phyloP scores from a whole-genome alignment of 1,139 yeast species.

The Nadsonia starkeyi-henricii region DNA sequence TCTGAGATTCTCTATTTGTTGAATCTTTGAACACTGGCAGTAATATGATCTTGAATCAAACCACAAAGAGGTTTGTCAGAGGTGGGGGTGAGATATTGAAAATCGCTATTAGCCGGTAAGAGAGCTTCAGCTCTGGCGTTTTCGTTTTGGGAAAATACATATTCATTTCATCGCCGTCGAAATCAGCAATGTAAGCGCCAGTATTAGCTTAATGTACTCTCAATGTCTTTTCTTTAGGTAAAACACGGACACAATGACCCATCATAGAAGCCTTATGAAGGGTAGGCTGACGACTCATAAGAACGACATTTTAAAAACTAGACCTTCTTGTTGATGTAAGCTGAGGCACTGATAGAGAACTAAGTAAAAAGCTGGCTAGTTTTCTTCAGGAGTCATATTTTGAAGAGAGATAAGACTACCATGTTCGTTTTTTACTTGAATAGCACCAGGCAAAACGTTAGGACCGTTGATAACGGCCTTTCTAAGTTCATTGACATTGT shows the following conservation, averaged over 20 bases:
- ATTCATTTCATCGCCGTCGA: constrained; percentile 99
- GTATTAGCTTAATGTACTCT: constrained; percentile 97
- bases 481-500: constrained; percentile 80
- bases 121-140: constrained; percentile 95
- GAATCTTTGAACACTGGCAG: constrained; percentile 99
- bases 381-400: constrained; percentile 85
- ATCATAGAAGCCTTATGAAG: constrained; percentile 98
- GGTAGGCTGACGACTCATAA: constrained; percentile 99
- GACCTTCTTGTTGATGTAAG: constrained; percentile 76
- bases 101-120: constrained; percentile 88
- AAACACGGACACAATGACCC: constrained; percentile 96
- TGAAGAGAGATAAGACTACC: constrained; percentile 74
- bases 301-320: constrained; percentile 85
- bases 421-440: constrained; percentile 90
- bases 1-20: too few relatives aligned
- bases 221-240: constrained; percentile 94
- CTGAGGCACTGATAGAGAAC: constrained; percentile 30
- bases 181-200: constrained; percentile 98
- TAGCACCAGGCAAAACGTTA: constrained; percentile 97
- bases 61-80: constrained; percentile 98
- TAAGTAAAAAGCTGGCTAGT: constrained; percentile 94
- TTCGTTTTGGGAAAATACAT: constrained; percentile 98
- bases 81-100: constrained; percentile 94
- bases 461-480: constrained; percentile 97
- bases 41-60: constrained; percentile 95